Evolutionary conservation across 805 yeast genomes (phyloP).

Genomic region (Myxozyma lipomycoides): DNA sequence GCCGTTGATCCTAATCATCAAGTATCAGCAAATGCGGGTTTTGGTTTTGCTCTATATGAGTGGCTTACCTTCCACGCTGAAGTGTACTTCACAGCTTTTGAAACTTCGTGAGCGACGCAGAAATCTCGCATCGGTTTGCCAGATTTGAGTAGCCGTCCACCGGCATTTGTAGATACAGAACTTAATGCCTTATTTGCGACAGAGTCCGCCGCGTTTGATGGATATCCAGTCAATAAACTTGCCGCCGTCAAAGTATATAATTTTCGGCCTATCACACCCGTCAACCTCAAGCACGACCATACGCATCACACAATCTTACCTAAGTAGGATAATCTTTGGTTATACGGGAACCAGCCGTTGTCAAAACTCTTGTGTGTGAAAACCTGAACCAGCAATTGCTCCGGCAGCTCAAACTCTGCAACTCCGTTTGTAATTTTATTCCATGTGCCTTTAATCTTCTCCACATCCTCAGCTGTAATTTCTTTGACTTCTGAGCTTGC

Average conservation of each 20-base stretch:
- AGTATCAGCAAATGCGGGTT: constrained; percentile 2
- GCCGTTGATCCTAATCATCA: neutral
- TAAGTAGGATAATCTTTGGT: constrained; percentile 75
- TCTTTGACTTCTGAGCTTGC: neutral
- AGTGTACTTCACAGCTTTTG: constrained; percentile 5
- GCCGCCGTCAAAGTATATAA: neutral
- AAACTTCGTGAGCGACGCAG: neutral
- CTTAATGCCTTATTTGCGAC: neutral
- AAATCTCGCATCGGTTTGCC: neutral
- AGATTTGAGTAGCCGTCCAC: neutral
- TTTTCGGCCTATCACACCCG: neutral
- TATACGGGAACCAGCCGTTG: constrained; percentile 83
- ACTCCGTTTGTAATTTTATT: constrained; percentile 10
- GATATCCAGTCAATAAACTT: neutral
- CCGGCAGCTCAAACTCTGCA: constrained; percentile 52
- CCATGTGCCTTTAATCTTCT: constrained; percentile 13
- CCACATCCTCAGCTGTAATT: neutral
- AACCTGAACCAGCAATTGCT: constrained; percentile 66
- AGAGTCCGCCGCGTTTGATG: neutral
- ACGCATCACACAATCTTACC: constrained; percentile 9
- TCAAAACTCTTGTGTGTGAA: constrained; percentile 94
- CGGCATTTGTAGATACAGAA: neutral
- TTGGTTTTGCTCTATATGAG: too few species aligned
- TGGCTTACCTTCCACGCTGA: constrained; percentile 6
- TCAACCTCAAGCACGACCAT: neutral